Evolutionary conservation across 208 protist genomes (phyloP), one percentile per base, ranked within the genome.

Genomic region (Endotrypanum monterogeii): DNA sequence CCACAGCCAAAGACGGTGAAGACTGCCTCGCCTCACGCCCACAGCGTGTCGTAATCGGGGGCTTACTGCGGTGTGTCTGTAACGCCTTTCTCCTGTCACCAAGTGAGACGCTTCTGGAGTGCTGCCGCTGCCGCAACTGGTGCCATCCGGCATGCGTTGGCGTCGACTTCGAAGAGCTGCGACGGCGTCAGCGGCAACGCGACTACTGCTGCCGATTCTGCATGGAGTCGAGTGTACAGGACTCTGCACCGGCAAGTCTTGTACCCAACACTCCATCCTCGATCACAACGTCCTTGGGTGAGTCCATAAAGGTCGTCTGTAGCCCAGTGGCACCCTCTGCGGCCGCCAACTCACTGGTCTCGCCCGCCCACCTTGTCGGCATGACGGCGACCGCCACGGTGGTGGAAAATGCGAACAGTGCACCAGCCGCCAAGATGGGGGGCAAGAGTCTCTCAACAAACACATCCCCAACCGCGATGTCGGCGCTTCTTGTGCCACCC

Each of bases 81-180:
- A 83, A 83, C 32, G 86, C 84, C 51, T 95, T 92, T 52, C 82
- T 95, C 30, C 63, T 91, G 3, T 86, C 78, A 0, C 65, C 75
- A 2, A 82, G 84, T 56, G 88, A 93, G 57, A 81, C 78, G 12
- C 74, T 95, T 48, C 68, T 95, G 58, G 85, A 95, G 81, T 95
- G 91, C 70, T 73, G 67, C 7, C 75, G 73, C 3, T 95, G 91
- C 74, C 73, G 70, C 60, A 91, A 93, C 76, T 93, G 80, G 83
- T 91, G 85, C 76, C 91, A 95, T 70, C 83, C 88, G 7, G 87
- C 87, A 20, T 95, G 91, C 69, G 87, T 93, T 18, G 89, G 86
- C n/a, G 79, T 95, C 3, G 91, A 93, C 75, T 44, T 83, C 44
- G 76, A 70, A 28, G 86, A 89, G 37, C 44, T 95, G 39, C 78